These are phyloP conservation scores for Colletotrichum truncatum DNA, from an alignment of 2,329 filamentous ascomycete species.

Conservation along the genomic window DNA sequence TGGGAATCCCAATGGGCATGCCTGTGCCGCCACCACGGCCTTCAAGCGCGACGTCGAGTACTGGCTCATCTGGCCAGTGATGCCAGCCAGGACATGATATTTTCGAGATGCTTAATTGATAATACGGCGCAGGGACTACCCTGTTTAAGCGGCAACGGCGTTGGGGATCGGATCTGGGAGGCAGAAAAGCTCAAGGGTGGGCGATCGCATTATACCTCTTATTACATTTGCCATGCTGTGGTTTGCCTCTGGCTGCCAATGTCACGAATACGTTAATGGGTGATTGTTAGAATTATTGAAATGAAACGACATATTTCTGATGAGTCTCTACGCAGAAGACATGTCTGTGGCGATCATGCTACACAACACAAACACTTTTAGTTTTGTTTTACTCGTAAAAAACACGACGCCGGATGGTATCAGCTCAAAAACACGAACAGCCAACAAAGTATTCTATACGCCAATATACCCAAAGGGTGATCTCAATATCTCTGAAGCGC, in stretches of 20 bases:
- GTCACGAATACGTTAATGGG: constrained; percentile 14
- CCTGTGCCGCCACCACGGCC: constrained; percentile 50
- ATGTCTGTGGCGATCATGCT: background rate
- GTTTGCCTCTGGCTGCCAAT: constrained; percentile 5
- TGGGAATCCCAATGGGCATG: constrained; percentile 39
- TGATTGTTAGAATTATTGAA: no score
- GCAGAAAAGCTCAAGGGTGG: background rate
- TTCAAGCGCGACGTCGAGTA: constrained; percentile 52
- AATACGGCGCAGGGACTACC: background rate
- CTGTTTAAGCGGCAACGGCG: constrained; percentile 6
- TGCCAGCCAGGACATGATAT: constrained; percentile 35
- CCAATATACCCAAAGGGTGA: no score
- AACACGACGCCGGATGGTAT: background rate
- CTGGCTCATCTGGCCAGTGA: constrained; percentile 51
- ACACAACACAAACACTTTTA: background rate
- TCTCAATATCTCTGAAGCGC: no score
- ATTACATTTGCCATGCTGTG: constrained; percentile 15
- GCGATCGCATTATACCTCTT: constrained; percentile 25
- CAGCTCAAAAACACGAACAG: background rate
- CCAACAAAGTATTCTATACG: background rate
- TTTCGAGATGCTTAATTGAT: background rate
- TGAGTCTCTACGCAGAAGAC: background rate
- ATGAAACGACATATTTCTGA: background rate
- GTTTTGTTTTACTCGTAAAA: background rate
- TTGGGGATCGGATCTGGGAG: constrained; percentile 16